phyloP scores from a whole-genome alignment of 140 eudicot genomes.

The Bidens hawaiensis region DNA sequence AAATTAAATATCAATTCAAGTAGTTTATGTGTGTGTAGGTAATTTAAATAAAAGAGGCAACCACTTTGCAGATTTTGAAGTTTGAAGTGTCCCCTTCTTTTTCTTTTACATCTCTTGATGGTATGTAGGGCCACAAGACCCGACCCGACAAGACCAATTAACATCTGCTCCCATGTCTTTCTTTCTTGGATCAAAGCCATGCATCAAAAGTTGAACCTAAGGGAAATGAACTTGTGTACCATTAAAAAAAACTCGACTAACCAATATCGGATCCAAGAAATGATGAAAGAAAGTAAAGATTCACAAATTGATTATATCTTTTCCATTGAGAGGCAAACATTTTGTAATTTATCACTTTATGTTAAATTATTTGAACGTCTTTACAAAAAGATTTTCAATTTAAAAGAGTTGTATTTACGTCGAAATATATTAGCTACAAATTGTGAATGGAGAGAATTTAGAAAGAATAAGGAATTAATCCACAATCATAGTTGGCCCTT shows the following conservation, averaged over 20 bases:
- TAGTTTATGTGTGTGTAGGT: conserved; percentile 25
- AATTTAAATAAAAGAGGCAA: conserved; percentile 52
- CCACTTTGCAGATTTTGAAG: conserved; percentile 61
- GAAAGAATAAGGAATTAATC: no score
- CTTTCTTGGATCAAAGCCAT: conserved; percentile 41
- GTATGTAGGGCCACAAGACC: conserved; percentile 28
- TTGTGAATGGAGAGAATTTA: no score
- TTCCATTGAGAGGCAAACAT: no score
- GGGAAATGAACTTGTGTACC: conserved; percentile 13
- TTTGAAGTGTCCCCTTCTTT: conserved; percentile 13
- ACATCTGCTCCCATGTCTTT: conserved; percentile 32
- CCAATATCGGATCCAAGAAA: not conserved
- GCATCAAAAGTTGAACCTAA: conserved; percentile 30
- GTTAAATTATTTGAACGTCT: no score
- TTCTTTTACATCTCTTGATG: conserved; percentile 14
- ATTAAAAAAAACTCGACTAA: not conserved
- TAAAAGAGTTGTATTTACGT: no score
- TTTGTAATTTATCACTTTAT: not conserved
- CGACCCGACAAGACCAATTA: conserved; percentile 44
- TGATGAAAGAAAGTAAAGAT: not conserved
- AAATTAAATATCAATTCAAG: not conserved
- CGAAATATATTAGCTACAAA: no score
- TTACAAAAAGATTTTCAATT: no score
- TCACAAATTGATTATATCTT: not conserved
- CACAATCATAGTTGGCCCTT: no score